phyloP scores from a whole-genome alignment of 257 asterid species.

The Parsonsia alboflavescens region DNA sequence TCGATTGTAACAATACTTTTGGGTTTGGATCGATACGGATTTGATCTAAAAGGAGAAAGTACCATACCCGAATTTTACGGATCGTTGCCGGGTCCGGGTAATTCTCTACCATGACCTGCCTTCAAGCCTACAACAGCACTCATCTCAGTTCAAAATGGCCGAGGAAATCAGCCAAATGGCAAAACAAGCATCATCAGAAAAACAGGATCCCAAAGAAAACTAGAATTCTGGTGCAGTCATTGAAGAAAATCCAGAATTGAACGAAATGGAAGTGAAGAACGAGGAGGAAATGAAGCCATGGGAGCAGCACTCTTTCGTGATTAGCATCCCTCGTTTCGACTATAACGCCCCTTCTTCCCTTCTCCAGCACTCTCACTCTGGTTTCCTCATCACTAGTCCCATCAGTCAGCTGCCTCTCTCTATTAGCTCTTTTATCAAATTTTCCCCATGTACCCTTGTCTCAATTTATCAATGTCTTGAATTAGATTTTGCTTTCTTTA shows the following conservation, averaged over 20 bases:
- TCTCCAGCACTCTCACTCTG: constrained; percentile 36
- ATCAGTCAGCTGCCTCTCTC: constrained; percentile 26
- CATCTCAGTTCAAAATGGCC: background rate
- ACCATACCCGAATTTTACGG: too few species aligned
- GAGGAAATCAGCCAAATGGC: background rate
- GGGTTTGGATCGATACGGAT: too few species aligned
- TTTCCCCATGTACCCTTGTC: background rate
- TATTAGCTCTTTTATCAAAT: background rate
- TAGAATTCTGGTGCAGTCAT: background rate
- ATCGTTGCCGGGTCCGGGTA: too few species aligned
- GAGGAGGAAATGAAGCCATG: constrained; percentile 46
- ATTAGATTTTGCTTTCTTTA: background rate
- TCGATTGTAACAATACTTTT: too few species aligned
- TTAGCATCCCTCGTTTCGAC: constrained; percentile 43
- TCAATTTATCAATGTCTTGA: background rate
- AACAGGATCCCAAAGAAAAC: background rate
- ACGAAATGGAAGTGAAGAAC: constrained; percentile 9
- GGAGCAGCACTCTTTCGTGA: constrained; percentile 51
- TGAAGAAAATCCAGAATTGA: background rate
- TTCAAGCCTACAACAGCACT: background rate
- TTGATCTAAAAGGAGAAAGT: too few species aligned
- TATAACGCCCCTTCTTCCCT: constrained; percentile 41
- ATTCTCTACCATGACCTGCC: too few species aligned
- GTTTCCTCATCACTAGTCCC: constrained; percentile 47
- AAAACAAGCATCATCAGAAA: background rate